Conservation (phyloP, 371 early-diverging fungal species). For the Lichtheimia ramosa region DNA sequence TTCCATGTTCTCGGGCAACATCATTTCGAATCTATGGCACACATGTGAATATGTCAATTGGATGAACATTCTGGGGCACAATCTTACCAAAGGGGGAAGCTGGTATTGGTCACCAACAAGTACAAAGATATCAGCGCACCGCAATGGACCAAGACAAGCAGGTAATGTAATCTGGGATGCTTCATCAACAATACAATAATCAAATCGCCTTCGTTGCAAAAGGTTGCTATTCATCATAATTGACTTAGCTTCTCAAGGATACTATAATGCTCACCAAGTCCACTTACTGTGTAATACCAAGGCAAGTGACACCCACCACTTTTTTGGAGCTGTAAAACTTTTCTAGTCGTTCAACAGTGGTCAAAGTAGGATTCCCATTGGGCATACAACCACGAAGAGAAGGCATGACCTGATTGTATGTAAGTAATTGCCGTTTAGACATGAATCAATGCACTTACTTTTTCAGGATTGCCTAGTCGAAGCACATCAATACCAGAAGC, state of each 20-base stretch:
- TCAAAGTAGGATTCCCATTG: slow-evolving; percentile 36
- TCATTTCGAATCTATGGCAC: slow-evolving; percentile 48
- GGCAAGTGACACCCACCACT: slow-evolving; percentile 89
- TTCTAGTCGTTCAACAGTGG: slow-evolving; percentile 59
- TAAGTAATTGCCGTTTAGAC: neutral
- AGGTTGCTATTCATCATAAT: slow-evolving; percentile 40
- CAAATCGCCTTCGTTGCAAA: slow-evolving; percentile 78
- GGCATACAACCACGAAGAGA: slow-evolving; percentile 52
- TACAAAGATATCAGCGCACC: slow-evolving; percentile 83
- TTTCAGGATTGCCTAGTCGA: slow-evolving; percentile 73
- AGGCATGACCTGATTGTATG: slow-evolving; percentile 42
- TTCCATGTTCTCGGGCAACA: slow-evolving; percentile 51
- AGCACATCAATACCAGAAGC: slow-evolving; percentile 58
- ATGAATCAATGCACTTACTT: slow-evolving; percentile 33
- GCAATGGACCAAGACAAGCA: slow-evolving; percentile 89
- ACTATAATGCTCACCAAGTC: neutral
- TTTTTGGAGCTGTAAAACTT: slow-evolving; percentile 55
- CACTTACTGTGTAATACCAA: slow-evolving; percentile 82
- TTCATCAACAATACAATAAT: slow-evolving; percentile 98
- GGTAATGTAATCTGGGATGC: slow-evolving; percentile 98
- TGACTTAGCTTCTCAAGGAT: neutral
- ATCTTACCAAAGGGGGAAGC: slow-evolving; percentile 90
- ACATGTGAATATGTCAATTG: no score
- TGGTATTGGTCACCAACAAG: slow-evolving; percentile 99
- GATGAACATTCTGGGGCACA: neutral